Conservation (phyloP, 164 flowering plant genomes). For the Vitis cinerea region DNA sequence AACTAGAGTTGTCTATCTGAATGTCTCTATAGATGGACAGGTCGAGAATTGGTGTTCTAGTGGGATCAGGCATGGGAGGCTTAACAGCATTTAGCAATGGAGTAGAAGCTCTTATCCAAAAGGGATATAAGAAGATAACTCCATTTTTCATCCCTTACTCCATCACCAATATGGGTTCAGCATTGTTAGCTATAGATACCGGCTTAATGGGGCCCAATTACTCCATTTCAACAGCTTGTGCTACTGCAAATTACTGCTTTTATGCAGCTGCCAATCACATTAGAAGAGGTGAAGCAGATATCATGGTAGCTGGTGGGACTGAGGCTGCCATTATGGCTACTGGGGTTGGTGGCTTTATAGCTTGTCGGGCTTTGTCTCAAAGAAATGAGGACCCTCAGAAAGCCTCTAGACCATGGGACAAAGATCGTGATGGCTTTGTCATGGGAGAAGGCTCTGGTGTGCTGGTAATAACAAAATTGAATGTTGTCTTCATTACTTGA, state of each 20-base stretch:
- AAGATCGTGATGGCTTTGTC: constrained; percentile 69
- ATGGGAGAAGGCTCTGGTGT: constrained; percentile 84
- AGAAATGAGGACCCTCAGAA: constrained; percentile 52
- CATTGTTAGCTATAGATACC: constrained; percentile 67
- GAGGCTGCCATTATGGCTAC: constrained; percentile 56
- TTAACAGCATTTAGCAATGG: constrained; percentile 54
- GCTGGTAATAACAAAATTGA: constrained; percentile 36
- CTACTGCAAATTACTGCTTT: constrained; percentile 77
- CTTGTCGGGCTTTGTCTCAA: constrained; percentile 75
- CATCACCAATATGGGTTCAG: constrained; percentile 76
- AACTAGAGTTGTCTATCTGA: neutral
- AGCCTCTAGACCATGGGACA: constrained; percentile 75
- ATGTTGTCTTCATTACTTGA: neutral
- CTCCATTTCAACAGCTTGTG: constrained; percentile 79
- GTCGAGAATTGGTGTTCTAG: constrained; percentile 53
- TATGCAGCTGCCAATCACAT: constrained; percentile 77
- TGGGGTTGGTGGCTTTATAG: constrained; percentile 71
- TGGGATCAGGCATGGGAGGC: constrained; percentile 84
- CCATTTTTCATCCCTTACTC: constrained; percentile 80
- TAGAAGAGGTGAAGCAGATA: constrained; percentile 63
- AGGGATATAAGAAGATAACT: constrained; percentile 63
- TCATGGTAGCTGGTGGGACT: constrained; percentile 67
- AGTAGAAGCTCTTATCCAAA: constrained; percentile 51
- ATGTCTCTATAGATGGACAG: constrained; percentile 51
- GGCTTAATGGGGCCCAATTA: constrained; percentile 81